These are phyloP conservation scores for Adansonia digitata DNA, from an alignment of 345 rosid species.

Conservation along the genomic window DNA sequence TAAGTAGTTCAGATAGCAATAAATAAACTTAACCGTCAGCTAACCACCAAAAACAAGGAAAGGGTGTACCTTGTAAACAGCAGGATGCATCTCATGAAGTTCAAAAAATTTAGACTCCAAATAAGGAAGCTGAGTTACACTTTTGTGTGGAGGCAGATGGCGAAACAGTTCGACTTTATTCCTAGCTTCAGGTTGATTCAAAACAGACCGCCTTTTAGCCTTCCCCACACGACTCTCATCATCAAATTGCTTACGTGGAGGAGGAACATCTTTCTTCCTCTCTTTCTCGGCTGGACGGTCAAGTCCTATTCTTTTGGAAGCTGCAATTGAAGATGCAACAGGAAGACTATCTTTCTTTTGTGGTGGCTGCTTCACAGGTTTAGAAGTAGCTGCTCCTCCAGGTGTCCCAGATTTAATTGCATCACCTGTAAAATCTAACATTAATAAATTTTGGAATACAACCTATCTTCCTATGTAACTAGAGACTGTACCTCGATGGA, in stretches of 20 bases:
- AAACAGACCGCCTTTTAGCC: constrained; percentile 67
- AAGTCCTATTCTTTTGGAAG: constrained; percentile 42
- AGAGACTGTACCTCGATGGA: neutral
- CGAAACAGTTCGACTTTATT: constrained; percentile 73
- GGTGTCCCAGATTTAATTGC: constrained; percentile 34
- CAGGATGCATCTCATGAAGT: constrained; percentile 67
- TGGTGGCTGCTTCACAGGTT: constrained; percentile 41
- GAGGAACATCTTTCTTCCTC: constrained; percentile 60
- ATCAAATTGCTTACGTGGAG: constrained; percentile 77
- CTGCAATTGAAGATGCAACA: constrained; percentile 30
- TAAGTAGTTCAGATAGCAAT: neutral
- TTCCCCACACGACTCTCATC: constrained; percentile 64
- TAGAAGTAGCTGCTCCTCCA: constrained; percentile 31
- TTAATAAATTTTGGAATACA: neutral
- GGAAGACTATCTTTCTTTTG: constrained; percentile 48
- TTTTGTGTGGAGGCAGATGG: constrained; percentile 76
- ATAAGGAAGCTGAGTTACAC: constrained; percentile 52
- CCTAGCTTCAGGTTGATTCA: constrained; percentile 59
- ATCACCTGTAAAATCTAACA: constrained; percentile 24
- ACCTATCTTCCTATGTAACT: too few species aligned
- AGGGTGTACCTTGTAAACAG: constrained; percentile 60
- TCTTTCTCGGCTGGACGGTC: constrained; percentile 51
- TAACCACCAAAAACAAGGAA: neutral
- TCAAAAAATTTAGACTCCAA: constrained; percentile 51
- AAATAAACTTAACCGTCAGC: neutral